These are phyloP conservation scores for Castanea crenata DNA, from an alignment of 306 rosid genomes.

Conservation along the genomic window DNA sequence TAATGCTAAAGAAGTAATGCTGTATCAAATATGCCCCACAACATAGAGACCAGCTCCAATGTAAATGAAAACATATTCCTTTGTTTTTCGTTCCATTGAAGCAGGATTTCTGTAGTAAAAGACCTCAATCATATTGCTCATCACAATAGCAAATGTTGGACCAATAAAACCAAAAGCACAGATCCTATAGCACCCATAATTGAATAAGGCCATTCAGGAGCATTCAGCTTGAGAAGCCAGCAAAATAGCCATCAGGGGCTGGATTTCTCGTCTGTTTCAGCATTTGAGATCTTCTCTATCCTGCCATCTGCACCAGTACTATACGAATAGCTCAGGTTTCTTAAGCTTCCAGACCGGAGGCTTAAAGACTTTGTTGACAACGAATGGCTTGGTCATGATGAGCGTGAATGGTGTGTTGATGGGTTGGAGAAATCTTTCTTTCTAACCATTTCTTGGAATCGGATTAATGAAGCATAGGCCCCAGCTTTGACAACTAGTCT, in stretches of 20 bases:
- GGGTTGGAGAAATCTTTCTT: slow-evolving; percentile 85
- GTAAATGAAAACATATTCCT: slow-evolving; percentile 90
- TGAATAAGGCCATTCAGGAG: slow-evolving; percentile 99
- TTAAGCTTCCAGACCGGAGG: slow-evolving; percentile 83
- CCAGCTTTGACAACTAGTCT: slow-evolving; percentile 66
- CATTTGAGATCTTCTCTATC: slow-evolving; percentile 95
- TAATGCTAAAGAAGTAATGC: slow-evolving; percentile 93
- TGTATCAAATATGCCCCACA: slow-evolving; percentile 90
- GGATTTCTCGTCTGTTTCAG: slow-evolving; percentile 83
- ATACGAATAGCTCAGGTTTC: slow-evolving; percentile 88
- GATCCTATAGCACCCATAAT: slow-evolving; percentile 97
- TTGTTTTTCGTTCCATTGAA: slow-evolving; percentile 88
- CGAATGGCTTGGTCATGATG: slow-evolving; percentile 86
- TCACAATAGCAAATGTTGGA: slow-evolving; percentile 94
- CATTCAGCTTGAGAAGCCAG: slow-evolving; percentile 74
- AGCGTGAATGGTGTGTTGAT: slow-evolving; percentile 76
- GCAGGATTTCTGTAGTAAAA: slow-evolving; percentile 74
- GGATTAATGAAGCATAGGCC: slow-evolving; percentile 80
- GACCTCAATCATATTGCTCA: slow-evolving; percentile 98
- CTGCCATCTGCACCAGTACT: slow-evolving; percentile 98
- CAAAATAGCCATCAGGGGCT: slow-evolving; percentile 82
- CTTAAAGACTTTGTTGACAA: slow-evolving; percentile 88
- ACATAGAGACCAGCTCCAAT: slow-evolving; percentile 95
- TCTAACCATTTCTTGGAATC: slow-evolving; percentile 94
- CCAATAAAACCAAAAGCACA: slow-evolving; percentile 85